Base-by-base conservation (phyloP, 2,329 filamentous ascomycete species). In the Colletotrichum gloeosporioides region DNA sequence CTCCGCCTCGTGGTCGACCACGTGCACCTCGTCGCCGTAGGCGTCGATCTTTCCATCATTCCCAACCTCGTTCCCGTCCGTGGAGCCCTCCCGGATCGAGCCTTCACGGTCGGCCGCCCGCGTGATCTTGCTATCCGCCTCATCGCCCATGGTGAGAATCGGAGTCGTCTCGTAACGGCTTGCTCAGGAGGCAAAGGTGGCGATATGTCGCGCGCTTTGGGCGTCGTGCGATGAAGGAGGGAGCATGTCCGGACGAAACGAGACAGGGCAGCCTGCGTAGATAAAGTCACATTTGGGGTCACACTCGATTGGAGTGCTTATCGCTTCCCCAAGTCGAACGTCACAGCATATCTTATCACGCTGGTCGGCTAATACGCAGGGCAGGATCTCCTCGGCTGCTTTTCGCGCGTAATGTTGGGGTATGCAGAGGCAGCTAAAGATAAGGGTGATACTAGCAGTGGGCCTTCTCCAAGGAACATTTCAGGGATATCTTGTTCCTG, bases 1-100 rank as follows among this genome's bases (percentile, higher is more conserved):
- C 82, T 92, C 90, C 16, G 89, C 88, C 8, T 81, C 83, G n/a
- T 84, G 84, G 75, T 85, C 82, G 18, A 86, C 62, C 49, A 85
- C 82, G 32, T 80, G 79, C 31, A 78, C 78, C 57, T 74, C 77
- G 63, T 79, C 82, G 36, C 81, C 80, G 18, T 77, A 78, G 62
- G 25, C 27, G 12, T 57, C 49, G 36, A 22, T 67, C 57, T 73
- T 75, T 16, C 36, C 36, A 16, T 34, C 31, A 6, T 63, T 25
- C 0, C 44, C 59, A 25, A 29, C 3, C 22, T 69, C 66, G 49
- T 69, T 31, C 3, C 69, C 73, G 13, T 68, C 73, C 3, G 70
- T 44, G 1, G 69, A 76, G 1, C 73, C 73, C 15, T 76, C 63
- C 4, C 69, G 73, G 29, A 76, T 16, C 5, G 73, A 76, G 1